Evolutionary conservation across 1,284 basidiomycete genomes (phyloP), one percentile per base, ranked within the genome.

Genomic region (Crucibulum parvulum): DNA sequence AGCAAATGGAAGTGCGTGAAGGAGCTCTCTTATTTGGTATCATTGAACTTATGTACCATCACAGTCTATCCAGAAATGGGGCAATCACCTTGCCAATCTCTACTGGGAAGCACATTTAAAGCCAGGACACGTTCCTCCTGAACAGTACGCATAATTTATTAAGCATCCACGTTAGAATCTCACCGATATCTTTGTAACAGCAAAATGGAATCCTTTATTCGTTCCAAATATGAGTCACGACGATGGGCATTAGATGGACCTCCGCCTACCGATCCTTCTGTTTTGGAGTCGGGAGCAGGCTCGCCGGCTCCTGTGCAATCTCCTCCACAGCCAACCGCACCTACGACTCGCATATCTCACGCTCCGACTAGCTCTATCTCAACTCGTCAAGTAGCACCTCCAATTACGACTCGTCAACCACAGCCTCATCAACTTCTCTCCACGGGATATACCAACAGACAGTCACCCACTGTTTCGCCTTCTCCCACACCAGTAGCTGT

Each of bases 61-160:
- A 13, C 65, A 95, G 90, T 90, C 87, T 2, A 90, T 98, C 57
- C 89, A 93, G 74, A 94, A 92, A 75, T 99, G 98, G 97, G 97
- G 97, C 1, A 99, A 99, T 75, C 83, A 83, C 60, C 87, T 90
- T 8, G 96, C 94, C 8, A 99, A 99, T 77, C 66, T 93, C 8
- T 99, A 98, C 79, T 99, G 97, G 97, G 98, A 99, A 74, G 93
- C 94, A 4, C 96, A 98, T 79, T 83, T 99, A 57, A 96, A 96
- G 75, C 77, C 89, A 10, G 98, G 98, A 0, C 98, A 99, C 74
- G 73, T 93, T 38, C 97, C 97, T 37, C 93, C 95, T 18, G 97
- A 99, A 67, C 96, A 99, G 95, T 97, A 70, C 73, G 94, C 85
- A 31, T 39, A 46, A 7, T 55, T 35, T 39, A 46, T 8, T 37